Conservation (phyloP, 2,329 filamentous ascomycete genomes). For the Gliomastix tumulicola region DNA sequence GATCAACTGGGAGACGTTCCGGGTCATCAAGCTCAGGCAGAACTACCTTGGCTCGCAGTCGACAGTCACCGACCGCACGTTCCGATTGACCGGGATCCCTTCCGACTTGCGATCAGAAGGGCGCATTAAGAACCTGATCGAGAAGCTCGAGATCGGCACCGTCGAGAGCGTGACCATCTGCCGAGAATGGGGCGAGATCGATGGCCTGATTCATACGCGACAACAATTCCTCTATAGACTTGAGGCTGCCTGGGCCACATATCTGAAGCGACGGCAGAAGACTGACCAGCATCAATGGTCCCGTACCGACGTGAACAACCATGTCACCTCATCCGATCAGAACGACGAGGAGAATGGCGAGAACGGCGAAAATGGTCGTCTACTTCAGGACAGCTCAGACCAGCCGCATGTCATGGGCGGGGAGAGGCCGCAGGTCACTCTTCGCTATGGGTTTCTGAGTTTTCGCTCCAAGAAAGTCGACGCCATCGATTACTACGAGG, state of each 20-base stretch:
- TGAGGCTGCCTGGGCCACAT: conserved; percentile 77
- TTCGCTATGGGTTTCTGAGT: conserved; percentile 74
- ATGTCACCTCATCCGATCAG: conserved; percentile 2
- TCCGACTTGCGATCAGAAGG: conserved; percentile 69
- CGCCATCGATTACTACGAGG: conserved; percentile 90
- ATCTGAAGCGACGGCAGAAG: conserved; percentile 27
- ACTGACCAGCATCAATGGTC: conserved; percentile 5
- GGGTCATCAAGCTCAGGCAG: conserved; percentile 79
- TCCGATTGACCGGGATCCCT: conserved; percentile 85
- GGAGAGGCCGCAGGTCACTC: conserved; percentile 58
- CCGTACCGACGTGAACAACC: background rate
- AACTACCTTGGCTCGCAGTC: conserved; percentile 89
- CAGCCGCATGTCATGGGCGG: conserved; percentile 28
- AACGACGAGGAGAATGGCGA: conserved; percentile 41
- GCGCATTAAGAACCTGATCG: conserved; percentile 78
- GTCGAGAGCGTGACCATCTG: conserved; percentile 86
- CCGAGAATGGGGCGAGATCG: conserved; percentile 77
- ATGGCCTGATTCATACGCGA: conserved; percentile 64
- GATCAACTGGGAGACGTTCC: conserved; percentile 75
- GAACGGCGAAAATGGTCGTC: conserved; percentile 51
- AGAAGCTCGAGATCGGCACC: conserved; percentile 80
- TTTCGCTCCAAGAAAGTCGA: conserved; percentile 70
- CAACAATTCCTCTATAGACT: conserved; percentile 60
- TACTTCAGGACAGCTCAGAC: conserved; percentile 42
- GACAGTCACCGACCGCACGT: conserved; percentile 92